Percentiles rank a stretch among this genome's conserved stretches.
phyloP scores from a whole-genome alignment of 306 rosid species.

The Lathyrus aphaca region DNA sequence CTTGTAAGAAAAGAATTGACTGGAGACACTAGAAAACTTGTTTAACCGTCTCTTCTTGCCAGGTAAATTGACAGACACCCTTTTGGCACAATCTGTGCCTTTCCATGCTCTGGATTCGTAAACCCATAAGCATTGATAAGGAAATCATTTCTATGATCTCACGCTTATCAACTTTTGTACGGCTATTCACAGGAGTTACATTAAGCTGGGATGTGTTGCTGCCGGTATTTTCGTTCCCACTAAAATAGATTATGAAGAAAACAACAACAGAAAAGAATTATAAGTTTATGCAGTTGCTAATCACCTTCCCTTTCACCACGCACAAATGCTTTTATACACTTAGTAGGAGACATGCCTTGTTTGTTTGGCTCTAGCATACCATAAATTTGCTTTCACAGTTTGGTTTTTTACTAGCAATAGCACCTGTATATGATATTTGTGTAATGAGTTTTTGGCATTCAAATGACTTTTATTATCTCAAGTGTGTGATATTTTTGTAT shows the following conservation, averaged over 20 bases:
- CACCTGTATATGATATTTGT: conserved; percentile 38
- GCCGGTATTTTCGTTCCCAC: conserved; percentile 26
- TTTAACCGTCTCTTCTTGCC: conserved; percentile 38
- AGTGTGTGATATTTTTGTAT: too few species aligned
- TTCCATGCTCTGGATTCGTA: conserved; percentile 9
- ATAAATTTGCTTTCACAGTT: conserved; percentile 27
- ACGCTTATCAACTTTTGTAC: conserved; percentile 26
- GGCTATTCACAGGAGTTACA: conserved; percentile 34
- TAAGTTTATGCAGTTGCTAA: conserved; percentile 17
- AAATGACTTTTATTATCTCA: conserved; percentile 13
- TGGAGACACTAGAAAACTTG: conserved; percentile 46
- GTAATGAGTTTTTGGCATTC: conserved; percentile 2
- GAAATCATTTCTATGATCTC: too few species aligned
- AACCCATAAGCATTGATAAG: conserved; percentile 1
- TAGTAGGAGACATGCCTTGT: conserved; percentile 37
- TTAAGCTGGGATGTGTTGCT: conserved; percentile 31
- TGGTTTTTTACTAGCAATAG: conserved; percentile 18
- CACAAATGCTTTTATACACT: conserved; percentile 24
- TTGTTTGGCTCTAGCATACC: conserved; percentile 32
- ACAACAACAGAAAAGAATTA: conserved; percentile 34
- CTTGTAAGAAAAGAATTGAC: conserved; percentile 74
- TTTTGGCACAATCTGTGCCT: conserved; percentile 12
- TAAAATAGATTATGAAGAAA: conserved; percentile 31
- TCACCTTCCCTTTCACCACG: conserved; percentile 16
- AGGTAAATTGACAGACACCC: conserved; percentile 49